Conservation (phyloP, 306 rosid genomes). For the Crotalaria pallida region DNA sequence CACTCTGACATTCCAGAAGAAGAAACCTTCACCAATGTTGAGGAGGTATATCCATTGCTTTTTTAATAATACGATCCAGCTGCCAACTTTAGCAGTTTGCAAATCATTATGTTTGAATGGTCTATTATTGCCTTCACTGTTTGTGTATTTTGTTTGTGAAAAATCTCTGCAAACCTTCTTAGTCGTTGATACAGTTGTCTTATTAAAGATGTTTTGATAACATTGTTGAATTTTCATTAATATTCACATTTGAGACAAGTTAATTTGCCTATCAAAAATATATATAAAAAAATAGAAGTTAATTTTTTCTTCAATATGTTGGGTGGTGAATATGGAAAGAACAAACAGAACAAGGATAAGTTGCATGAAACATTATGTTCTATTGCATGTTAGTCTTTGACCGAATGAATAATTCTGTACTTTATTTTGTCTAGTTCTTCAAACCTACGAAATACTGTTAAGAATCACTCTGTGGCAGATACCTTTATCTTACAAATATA, state of each 20-base stretch:
- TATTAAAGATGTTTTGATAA: not conserved
- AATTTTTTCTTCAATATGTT: not conserved
- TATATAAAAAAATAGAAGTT: too few relatives aligned
- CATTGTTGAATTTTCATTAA: not conserved
- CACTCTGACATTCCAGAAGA: slow-evolving; percentile 83
- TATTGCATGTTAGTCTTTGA: not conserved
- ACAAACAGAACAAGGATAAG: not conserved
- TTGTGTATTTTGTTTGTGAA: not conserved
- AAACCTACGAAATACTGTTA: slow-evolving; percentile 61
- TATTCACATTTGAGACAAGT: not conserved
- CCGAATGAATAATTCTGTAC: not conserved
- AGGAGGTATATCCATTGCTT: slow-evolving; percentile 47
- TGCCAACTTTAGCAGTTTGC: not conserved
- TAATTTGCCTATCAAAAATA: too few relatives aligned
- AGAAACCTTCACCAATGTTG: slow-evolving; percentile 56
- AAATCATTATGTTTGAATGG: slow-evolving; percentile 14
- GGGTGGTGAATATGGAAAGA: not conserved
- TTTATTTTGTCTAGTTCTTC: slow-evolving; percentile 45
- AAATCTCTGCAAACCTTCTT: not conserved
- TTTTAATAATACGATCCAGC: not conserved
- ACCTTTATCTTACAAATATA: not conserved
- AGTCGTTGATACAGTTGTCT: not conserved
- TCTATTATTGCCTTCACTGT: not conserved
- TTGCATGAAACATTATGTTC: not conserved
- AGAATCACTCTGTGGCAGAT: slow-evolving; percentile 44